Conservation (phyloP, 257 asterid genomes). For the Capsicum chinense region DNA sequence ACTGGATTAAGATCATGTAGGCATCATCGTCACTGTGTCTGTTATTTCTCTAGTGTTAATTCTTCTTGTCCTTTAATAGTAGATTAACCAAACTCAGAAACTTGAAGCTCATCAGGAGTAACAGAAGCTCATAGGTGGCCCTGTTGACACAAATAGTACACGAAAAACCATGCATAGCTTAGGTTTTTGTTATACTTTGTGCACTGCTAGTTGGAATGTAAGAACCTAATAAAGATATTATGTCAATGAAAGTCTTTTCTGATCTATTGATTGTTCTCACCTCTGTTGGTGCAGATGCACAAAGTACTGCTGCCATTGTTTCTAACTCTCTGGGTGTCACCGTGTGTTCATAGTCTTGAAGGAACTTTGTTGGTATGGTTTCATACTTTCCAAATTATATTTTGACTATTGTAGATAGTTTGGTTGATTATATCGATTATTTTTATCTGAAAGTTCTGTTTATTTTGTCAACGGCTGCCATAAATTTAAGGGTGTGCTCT, state of each 20-base stretch:
- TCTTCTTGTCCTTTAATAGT: background rate
- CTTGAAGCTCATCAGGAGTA: background rate
- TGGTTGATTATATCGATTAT: background rate
- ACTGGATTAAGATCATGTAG: background rate
- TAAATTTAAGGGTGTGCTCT: background rate
- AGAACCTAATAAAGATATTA: background rate
- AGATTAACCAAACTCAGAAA: background rate
- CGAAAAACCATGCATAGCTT: background rate
- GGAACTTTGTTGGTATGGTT: slow-evolving; percentile 80
- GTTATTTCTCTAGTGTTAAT: slow-evolving; percentile 9
- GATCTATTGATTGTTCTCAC: background rate
- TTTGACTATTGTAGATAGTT: background rate
- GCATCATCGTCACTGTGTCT: background rate
- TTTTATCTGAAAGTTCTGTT: background rate
- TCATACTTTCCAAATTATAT: background rate
- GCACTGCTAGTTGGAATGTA: background rate
- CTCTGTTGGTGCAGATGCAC: slow-evolving; percentile 74
- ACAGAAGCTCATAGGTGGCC: background rate
- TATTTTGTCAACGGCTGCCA: background rate
- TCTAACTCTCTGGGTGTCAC: slow-evolving; percentile 78
- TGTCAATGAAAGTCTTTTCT: background rate
- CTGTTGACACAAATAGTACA: background rate
- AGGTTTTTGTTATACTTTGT: background rate
- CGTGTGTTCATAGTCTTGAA: slow-evolving; percentile 94
- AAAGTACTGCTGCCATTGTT: slow-evolving; percentile 82